Percentiles rank a stretch among this genome's conserved stretches.
These are phyloP conservation scores for Heterobasidion parviporum DNA, from an alignment of 1,284 basidiomycete species.

Conservation along the genomic window DNA sequence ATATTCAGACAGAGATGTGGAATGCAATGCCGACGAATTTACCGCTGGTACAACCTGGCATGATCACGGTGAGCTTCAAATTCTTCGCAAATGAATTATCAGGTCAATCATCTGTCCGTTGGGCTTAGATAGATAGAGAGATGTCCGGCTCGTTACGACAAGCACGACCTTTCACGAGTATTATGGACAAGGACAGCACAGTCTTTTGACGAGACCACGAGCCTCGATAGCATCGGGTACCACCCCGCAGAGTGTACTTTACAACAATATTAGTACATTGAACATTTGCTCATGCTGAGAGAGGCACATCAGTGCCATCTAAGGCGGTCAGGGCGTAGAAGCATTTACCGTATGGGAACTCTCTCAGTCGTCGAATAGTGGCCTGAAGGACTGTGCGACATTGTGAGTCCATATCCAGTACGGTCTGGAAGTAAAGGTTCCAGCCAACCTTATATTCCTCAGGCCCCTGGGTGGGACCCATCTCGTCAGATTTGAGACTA, in stretches of 20 bases:
- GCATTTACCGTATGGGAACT: neutral
- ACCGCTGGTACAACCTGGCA: too few relatives aligned
- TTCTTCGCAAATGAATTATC: too few relatives aligned
- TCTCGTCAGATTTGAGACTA: slow-evolving; percentile 26
- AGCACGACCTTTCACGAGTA: neutral
- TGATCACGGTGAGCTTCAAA: too few relatives aligned
- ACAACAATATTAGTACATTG: neutral
- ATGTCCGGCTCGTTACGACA: too few relatives aligned
- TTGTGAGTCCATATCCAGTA: neutral
- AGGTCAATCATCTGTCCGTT: too few relatives aligned
- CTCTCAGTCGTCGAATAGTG: slow-evolving; percentile 57
- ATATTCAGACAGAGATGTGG: neutral
- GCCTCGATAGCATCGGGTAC: neutral
- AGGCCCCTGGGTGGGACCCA: slow-evolving; percentile 44
- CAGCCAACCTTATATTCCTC: slow-evolving; percentile 25
- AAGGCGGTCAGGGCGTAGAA: neutral
- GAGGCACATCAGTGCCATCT: neutral
- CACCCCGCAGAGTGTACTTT: neutral
- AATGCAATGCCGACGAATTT: neutral
- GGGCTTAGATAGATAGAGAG: too few relatives aligned
- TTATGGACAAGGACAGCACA: neutral
- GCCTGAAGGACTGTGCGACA: slow-evolving; percentile 41
- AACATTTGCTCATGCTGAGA: neutral
- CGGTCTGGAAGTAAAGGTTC: neutral
- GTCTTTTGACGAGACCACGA: neutral